A percentile compares a stretch with the other conserved stretches of the same genome.
phyloP scores from a whole-genome alignment of 257 asterid genomes.

The Rauvolfia tetraphylla region DNA sequence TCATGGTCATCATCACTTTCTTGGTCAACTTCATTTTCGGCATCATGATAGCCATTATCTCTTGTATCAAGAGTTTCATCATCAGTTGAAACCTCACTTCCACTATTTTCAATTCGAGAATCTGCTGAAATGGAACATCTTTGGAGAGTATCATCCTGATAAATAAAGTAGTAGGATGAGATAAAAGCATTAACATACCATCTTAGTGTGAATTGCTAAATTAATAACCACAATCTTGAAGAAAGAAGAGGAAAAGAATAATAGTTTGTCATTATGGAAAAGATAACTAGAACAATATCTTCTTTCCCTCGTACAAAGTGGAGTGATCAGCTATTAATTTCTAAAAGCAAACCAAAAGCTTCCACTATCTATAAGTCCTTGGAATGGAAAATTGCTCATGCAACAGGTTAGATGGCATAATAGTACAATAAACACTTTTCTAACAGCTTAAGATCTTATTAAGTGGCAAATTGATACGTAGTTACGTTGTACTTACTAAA shows the following conservation, averaged over 20 bases:
- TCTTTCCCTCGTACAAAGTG: not conserved
- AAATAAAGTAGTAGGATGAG: conserved; percentile 20
- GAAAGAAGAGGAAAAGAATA: not conserved
- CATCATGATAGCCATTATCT: conserved; percentile 84
- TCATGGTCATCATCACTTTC: conserved; percentile 65
- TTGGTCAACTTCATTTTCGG: conserved; percentile 74
- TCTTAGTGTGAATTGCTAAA: not conserved
- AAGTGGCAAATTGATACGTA: not conserved
- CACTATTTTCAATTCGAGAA: conserved; percentile 69
- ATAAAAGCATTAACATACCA: conserved; percentile 2
- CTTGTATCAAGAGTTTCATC: conserved; percentile 55
- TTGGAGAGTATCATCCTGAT: conserved; percentile 68
- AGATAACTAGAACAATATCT: not conserved
- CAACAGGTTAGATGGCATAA: not conserved
- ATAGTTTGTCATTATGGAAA: not conserved
- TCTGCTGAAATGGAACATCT: conserved; percentile 83
- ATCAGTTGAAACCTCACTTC: conserved; percentile 70
- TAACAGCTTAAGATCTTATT: not conserved
- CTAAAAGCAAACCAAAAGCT: not conserved
- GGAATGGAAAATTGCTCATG: not conserved
- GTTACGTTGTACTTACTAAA: not conserved
- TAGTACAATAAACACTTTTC: not conserved
- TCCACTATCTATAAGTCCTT: not conserved
- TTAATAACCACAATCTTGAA: not conserved
- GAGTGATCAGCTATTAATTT: not conserved